Percentiles rank a stretch among this genome's conserved stretches.
phyloP scores from a whole-genome alignment of 305 asterid genomes.

The Fraxinus angustifolia region DNA sequence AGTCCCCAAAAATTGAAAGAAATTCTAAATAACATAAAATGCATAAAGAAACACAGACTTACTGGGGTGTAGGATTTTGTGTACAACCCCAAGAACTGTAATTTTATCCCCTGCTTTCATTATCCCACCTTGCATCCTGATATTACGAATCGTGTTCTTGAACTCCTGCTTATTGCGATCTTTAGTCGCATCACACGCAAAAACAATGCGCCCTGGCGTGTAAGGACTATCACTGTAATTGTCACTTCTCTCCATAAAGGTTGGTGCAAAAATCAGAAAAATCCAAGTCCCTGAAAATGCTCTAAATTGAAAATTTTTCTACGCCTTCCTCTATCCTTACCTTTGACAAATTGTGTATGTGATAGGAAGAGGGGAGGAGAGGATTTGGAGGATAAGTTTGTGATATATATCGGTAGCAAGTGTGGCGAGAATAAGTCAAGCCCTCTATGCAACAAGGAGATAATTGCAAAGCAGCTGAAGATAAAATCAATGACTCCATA shows the following conservation, averaged over 20 bases:
- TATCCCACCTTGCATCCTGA: conserved; percentile 39
- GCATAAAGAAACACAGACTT: conserved; percentile 19
- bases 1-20: background rate
- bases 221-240: conserved; percentile 29
- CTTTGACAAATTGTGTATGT: background rate
- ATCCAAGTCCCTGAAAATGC: background rate
- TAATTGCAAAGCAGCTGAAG: conserved; percentile 21
- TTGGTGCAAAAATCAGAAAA: conserved; percentile 10
- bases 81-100: conserved; percentile 61
- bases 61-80: conserved; percentile 63
- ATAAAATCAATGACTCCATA: conserved; percentile 1
- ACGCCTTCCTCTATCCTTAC: background rate
- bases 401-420: background rate
- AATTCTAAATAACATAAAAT: background rate
- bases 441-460: conserved; percentile 14
- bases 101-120: conserved; percentile 59
- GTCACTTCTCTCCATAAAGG: conserved; percentile 26
- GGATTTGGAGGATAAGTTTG: conserved; percentile 8
- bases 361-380: background rate
- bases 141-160: conserved; percentile 30
- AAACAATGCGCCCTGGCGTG: conserved; percentile 47
- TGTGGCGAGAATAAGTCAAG: conserved; percentile 25
- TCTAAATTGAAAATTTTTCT: background rate
- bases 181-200: conserved; percentile 63
- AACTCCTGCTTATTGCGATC: conserved; percentile 35